A percentile compares a stretch with the other conserved stretches of the same genome.
Conservation (phyloP, 495 filamentous ascomycete species). For the Hypoxylon lenormandii region DNA sequence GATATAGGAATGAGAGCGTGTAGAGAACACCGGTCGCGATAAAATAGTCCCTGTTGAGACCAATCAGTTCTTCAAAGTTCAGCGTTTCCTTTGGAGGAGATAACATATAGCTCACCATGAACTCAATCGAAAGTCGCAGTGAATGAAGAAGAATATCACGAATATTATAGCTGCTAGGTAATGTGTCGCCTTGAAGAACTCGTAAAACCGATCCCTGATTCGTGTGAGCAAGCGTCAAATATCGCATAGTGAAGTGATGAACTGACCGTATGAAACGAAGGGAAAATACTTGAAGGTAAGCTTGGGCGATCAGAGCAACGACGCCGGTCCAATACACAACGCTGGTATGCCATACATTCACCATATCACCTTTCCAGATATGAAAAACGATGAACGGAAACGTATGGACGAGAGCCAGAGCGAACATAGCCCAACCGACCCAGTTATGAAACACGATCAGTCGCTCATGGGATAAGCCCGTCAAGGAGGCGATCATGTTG, state of each 20-base stretch:
- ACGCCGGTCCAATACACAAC: constrained; percentile 69
- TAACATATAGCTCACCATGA: constrained; percentile 60
- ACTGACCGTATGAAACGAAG: constrained; percentile 62
- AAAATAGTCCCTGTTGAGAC: constrained; percentile 66
- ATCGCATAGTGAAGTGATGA: background rate
- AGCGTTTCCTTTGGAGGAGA: constrained; percentile 24
- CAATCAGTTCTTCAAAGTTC: background rate
- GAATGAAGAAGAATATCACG: constrained; percentile 68
- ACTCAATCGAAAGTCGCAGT: constrained; percentile 68
- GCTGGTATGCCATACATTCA: constrained; percentile 58
- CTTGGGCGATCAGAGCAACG: constrained; percentile 65
- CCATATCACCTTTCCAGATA: constrained; percentile 63
- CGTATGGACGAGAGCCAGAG: constrained; percentile 66
- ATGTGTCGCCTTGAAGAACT: constrained; percentile 71
- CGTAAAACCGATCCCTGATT: constrained; percentile 66
- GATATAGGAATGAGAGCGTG: constrained; percentile 55
- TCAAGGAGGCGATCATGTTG: constrained; percentile 65
- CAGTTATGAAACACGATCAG: constrained; percentile 68
- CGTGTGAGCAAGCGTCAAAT: background rate
- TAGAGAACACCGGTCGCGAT: constrained; percentile 67
- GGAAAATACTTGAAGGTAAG: constrained; percentile 67
- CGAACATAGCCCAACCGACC: constrained; percentile 66
- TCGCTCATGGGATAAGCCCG: constrained; percentile 68
- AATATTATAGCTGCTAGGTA: constrained; percentile 65
- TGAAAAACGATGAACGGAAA: constrained; percentile 70